phyloP scores from a whole-genome alignment of 1,139 yeast species.

The Eremothecium cymbalariae region DNA sequence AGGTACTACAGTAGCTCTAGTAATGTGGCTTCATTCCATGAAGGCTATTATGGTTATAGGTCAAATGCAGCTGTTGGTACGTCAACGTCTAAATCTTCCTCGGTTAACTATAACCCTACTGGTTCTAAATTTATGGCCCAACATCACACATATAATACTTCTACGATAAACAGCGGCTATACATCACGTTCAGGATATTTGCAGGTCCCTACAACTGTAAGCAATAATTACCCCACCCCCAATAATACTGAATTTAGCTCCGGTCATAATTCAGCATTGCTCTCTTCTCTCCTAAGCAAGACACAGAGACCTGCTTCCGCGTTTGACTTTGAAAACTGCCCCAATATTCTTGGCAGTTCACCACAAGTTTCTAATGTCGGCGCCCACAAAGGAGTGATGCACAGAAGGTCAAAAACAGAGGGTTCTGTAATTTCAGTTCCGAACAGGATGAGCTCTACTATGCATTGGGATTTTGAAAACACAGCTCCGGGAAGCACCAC shows the following conservation, averaged over 20 bases:
- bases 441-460: slow-evolving; percentile 2
- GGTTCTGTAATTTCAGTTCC: neutral
- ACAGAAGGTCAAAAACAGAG: neutral
- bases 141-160: neutral
- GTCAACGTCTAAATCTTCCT: neutral
- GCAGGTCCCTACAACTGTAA: neutral
- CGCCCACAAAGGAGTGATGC: neutral
- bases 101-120: neutral
- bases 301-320: neutral
- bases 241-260: neutral
- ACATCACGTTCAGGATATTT: neutral
- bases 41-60: neutral
- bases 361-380: neutral
- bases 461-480: slow-evolving; percentile 3
- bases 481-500: slow-evolving; percentile 1
- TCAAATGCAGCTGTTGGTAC: neutral
- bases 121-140: neutral
- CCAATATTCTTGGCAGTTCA: no score
- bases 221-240: neutral
- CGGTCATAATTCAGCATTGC: neutral
- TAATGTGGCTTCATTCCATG: neutral
- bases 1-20: neutral
- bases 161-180: neutral
- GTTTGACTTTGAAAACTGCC: neutral
- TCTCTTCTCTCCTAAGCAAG: neutral